Percentiles rank a stretch among this genome's conserved stretches.
These are phyloP conservation scores for Polytolypa hystricis DNA, from an alignment of 2,329 filamentous ascomycete genomes.

Conservation along the genomic window DNA sequence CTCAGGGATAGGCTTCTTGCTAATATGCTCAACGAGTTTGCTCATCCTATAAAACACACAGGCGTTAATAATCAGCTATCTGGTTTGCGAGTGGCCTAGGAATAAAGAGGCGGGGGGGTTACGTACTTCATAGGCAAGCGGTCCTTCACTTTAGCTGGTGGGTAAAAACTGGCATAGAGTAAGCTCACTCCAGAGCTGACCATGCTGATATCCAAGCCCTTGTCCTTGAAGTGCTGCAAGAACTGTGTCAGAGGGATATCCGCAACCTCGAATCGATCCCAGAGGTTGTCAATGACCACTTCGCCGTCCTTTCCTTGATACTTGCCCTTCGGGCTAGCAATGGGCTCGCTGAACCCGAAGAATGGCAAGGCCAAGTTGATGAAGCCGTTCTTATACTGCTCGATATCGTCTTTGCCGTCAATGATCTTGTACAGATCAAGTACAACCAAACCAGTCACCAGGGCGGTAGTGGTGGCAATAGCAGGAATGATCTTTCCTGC, in stretches of 20 bases:
- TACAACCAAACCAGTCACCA: slow-evolving; percentile 87
- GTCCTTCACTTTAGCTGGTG: slow-evolving; percentile 70
- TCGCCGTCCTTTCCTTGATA: slow-evolving; percentile 71
- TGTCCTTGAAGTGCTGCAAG: slow-evolving; percentile 66
- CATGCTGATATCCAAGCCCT: slow-evolving; percentile 79
- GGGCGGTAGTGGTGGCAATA: slow-evolving; percentile 90
- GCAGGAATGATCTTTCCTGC: slow-evolving; percentile 98
- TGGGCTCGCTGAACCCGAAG: slow-evolving; percentile 96
- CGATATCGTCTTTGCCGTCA: slow-evolving; percentile 90
- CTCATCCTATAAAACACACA: slow-evolving; percentile 55
- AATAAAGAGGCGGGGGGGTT: slow-evolving; percentile 1
- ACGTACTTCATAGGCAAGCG: slow-evolving; percentile 60
- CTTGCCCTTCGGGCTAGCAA: slow-evolving; percentile 82
- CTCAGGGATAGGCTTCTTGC: slow-evolving; percentile 78
- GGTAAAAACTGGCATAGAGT: slow-evolving; percentile 89
- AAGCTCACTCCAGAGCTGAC: slow-evolving; percentile 94
- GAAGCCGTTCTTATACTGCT: slow-evolving; percentile 99
- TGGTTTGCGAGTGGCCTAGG: background rate
- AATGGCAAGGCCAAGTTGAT: slow-evolving; percentile 93
- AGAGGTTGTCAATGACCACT: slow-evolving; percentile 86
- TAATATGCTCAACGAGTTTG: slow-evolving; percentile 75
- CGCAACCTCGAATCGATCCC: slow-evolving; percentile 89
- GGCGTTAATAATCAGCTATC: slow-evolving; percentile 24
- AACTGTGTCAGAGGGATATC: slow-evolving; percentile 80
- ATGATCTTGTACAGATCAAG: slow-evolving; percentile 94